Percentiles rank a stretch among this genome's conserved stretches.
These are phyloP conservation scores for Boletus albobrunnescens DNA, from an alignment of 1,284 basidiomycete genomes.

Conservation along the genomic window DNA sequence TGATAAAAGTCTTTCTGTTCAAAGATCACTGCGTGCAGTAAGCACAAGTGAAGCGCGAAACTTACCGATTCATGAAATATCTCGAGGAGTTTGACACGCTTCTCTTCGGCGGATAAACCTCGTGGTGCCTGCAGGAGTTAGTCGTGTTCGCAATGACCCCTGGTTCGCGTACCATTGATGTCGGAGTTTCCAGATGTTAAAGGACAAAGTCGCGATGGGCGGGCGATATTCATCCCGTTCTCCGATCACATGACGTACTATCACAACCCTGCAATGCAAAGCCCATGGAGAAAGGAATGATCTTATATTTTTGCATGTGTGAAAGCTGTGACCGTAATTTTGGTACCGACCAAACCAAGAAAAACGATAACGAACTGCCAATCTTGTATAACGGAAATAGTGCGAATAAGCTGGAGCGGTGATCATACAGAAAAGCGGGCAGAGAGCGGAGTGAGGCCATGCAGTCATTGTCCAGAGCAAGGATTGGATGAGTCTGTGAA, in stretches of 20 bases:
- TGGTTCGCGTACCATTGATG: conserved; percentile 23
- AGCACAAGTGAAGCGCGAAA: not conserved
- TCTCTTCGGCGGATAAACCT: conserved; percentile 77
- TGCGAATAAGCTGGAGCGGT: conserved; percentile 9
- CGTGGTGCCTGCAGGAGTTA: conserved; percentile 57
- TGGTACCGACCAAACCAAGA: conserved; percentile 27
- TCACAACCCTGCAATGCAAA: not conserved
- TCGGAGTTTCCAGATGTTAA: not conserved
- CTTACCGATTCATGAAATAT: conserved; percentile 85
- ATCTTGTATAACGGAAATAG: conserved; percentile 10
- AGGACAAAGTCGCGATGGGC: not conserved
- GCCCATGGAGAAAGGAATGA: conserved; percentile 10
- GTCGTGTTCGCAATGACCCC: not conserved
- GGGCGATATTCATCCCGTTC: not conserved
- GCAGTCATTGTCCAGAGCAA: conserved; percentile 32
- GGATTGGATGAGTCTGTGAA: conserved; percentile 17
- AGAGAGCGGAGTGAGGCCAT: conserved; percentile 15
- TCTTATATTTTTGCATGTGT: conserved; percentile 31
- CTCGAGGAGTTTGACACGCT: conserved; percentile 75
- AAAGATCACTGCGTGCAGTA: conserved; percentile 1
- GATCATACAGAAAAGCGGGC: conserved; percentile 17
- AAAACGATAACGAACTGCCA: conserved; percentile 12
- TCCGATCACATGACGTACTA: conserved; percentile 26
- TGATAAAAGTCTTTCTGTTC: conserved; percentile 82
- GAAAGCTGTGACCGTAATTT: conserved; percentile 18